Percentiles rank a stretch among this genome's conserved stretches.
These are phyloP conservation scores for Colletotrichum lentis DNA, from an alignment of 2,329 filamentous ascomycete genomes.

Conservation along the genomic window DNA sequence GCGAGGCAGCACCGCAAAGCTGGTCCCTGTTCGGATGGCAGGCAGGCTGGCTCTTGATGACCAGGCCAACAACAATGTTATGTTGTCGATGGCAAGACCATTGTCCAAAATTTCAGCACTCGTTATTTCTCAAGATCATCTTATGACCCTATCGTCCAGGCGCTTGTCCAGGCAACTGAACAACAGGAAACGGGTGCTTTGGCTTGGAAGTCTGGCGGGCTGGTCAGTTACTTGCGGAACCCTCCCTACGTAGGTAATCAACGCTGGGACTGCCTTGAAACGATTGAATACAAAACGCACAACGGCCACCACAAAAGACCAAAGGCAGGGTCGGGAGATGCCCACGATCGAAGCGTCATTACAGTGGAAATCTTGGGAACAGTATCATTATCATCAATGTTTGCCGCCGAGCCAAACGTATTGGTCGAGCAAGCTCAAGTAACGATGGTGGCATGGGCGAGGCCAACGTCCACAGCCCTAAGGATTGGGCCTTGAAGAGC, in stretches of 20 bases:
- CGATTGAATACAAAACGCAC: neutral
- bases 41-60: neutral
- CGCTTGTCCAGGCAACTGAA: neutral
- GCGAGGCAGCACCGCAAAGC: slow-evolving; percentile 20
- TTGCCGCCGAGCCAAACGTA: neutral
- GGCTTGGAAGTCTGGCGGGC: neutral
- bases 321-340: neutral
- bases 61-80: no score
- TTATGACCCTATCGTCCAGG: neutral
- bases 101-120: neutral
- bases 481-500: neutral
- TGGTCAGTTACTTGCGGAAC: neutral
- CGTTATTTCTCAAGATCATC: neutral
- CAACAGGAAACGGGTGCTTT: neutral
- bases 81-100: neutral
- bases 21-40: slow-evolving; percentile 9
- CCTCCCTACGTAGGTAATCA: neutral
- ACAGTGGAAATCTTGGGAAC: neutral
- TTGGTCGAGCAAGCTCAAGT: neutral
- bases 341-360: neutral
- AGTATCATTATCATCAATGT: no score
- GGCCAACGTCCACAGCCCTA: neutral
- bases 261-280: neutral
- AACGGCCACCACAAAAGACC: neutral
- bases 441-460: neutral